Percentiles rank a stretch among this genome's conserved stretches.
Conservation (phyloP, 177 flowering plant species). For the Tripterygium wilfordii region DNA sequence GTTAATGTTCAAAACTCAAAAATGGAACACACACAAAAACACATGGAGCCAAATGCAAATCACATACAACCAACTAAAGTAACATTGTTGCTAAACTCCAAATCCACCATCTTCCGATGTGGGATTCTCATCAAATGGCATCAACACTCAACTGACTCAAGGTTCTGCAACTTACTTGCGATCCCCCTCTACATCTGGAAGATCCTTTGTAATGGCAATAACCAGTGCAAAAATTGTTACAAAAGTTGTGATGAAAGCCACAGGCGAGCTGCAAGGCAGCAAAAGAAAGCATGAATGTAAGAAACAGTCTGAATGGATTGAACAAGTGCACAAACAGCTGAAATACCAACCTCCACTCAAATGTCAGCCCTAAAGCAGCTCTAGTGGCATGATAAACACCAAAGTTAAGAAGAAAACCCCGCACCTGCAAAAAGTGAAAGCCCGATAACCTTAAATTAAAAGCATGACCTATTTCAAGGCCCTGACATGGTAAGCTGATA, state of each 20-base stretch:
- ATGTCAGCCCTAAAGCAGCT: slow-evolving; percentile 85
- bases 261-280: slow-evolving; percentile 65
- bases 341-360: slow-evolving; percentile 79
- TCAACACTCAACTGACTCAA: too few relatives aligned
- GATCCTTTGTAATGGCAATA: slow-evolving; percentile 98
- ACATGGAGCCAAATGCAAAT: too few relatives aligned
- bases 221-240: slow-evolving; percentile 94
- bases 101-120: too few relatives aligned
- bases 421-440: slow-evolving; percentile 52
- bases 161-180: slow-evolving; percentile 75
- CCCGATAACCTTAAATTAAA: too few relatives aligned
- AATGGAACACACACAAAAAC: too few relatives aligned
- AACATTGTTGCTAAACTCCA: too few relatives aligned
- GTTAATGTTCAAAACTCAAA: too few relatives aligned
- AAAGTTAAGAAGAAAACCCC: slow-evolving; percentile 96
- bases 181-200: slow-evolving; percentile 97
- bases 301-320: not conserved
- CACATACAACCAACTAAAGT: too few relatives aligned
- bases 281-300: not conserved
- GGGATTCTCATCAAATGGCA: too few relatives aligned
- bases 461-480: too few relatives aligned
- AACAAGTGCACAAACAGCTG: not conserved
- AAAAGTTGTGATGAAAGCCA: slow-evolving; percentile 90
- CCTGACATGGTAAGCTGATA: too few relatives aligned
- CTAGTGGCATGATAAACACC: slow-evolving; percentile 97